phyloP scores from a whole-genome alignment of 495 filamentous ascomycete genomes.

The Penicillium samsonianum region DNA sequence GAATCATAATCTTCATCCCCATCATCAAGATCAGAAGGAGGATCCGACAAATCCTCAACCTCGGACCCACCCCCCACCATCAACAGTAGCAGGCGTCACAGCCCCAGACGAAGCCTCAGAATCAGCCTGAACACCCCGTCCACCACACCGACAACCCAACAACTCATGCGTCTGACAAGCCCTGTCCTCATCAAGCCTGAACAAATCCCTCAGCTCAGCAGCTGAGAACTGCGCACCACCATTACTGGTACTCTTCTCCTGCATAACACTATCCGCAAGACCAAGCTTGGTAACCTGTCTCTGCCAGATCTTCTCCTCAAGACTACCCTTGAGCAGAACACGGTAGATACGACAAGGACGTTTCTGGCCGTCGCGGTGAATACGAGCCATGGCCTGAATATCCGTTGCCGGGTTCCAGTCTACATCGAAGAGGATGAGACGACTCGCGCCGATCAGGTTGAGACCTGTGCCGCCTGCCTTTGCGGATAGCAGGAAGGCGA shows the following conservation, averaged over 20 bases:
- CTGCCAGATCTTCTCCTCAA: constrained; percentile 86
- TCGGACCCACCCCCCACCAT: constrained; percentile 25
- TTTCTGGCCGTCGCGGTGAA: constrained; percentile 79
- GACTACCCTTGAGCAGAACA: constrained; percentile 67
- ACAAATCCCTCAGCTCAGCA: constrained; percentile 71
- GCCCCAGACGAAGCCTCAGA: constrained; percentile 10
- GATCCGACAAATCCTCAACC: constrained; percentile 27
- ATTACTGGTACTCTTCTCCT: constrained; percentile 53
- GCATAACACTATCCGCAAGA: constrained; percentile 67
- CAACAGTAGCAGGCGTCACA: constrained; percentile 20
- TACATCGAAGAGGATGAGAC: constrained; percentile 76
- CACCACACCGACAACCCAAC: constrained; percentile 66
- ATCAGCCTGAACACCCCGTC: constrained; percentile 42
- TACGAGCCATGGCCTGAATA: constrained; percentile 81
- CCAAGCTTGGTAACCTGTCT: constrained; percentile 77
- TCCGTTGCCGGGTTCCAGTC: constrained; percentile 87
- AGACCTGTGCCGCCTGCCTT: constrained; percentile 76
- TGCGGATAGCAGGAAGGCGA: constrained; percentile 79
- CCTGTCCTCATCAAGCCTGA: constrained; percentile 62
- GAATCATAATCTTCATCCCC: constrained; percentile 34
- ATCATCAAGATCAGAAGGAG: constrained; percentile 5
- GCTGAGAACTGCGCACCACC: constrained; percentile 58
- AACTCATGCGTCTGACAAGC: constrained; percentile 68
- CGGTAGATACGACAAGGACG: constrained; percentile 71
- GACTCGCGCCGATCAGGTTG: constrained; percentile 76